A percentile compares a stretch with the other conserved stretches of the same genome.
phyloP scores from a whole-genome alignment of 176 grass and related monocot genomes.

The Avena sativa region DNA sequence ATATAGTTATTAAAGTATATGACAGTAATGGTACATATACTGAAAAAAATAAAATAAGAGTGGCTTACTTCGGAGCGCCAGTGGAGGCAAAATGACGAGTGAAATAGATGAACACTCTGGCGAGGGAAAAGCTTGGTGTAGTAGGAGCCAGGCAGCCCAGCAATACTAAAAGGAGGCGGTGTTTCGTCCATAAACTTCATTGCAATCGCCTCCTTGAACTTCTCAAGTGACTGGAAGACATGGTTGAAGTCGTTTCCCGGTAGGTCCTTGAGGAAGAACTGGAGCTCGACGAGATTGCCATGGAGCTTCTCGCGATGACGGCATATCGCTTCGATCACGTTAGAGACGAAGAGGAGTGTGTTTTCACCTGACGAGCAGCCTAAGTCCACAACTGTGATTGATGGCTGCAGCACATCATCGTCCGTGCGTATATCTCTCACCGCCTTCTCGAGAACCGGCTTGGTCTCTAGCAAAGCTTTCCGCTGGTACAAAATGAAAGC shows the following conservation, averaged over 20 bases:
- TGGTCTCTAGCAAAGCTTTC: constrained; percentile 27
- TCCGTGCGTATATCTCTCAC: background rate
- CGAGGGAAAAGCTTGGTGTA: background rate
- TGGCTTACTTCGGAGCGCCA: background rate
- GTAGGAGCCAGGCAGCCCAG: background rate
- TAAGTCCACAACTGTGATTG: constrained; percentile 41
- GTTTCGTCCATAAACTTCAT: background rate
- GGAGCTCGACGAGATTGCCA: constrained; percentile 15
- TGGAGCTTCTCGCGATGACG: background rate
- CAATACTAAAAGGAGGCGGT: background rate
- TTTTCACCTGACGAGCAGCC: constrained; percentile 49
- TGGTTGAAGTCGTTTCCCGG: constrained; percentile 53
- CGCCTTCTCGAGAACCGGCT: constrained; percentile 15
- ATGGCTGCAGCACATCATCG: background rate
- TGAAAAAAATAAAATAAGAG: too few relatives aligned
- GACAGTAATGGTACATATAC: too few relatives aligned
- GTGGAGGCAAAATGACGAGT: background rate
- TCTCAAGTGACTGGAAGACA: constrained; percentile 36
- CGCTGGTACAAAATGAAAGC: background rate
- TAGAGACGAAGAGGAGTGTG: constrained; percentile 9
- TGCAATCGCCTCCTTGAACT: background rate
- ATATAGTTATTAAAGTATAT: too few relatives aligned
- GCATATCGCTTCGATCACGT: background rate
- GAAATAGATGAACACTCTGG: background rate
- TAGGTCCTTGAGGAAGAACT: constrained; percentile 32